Evolutionary conservation across 108 stramenopile genomes (phyloP).

Genomic region (Schizochytrium sp.): DNA sequence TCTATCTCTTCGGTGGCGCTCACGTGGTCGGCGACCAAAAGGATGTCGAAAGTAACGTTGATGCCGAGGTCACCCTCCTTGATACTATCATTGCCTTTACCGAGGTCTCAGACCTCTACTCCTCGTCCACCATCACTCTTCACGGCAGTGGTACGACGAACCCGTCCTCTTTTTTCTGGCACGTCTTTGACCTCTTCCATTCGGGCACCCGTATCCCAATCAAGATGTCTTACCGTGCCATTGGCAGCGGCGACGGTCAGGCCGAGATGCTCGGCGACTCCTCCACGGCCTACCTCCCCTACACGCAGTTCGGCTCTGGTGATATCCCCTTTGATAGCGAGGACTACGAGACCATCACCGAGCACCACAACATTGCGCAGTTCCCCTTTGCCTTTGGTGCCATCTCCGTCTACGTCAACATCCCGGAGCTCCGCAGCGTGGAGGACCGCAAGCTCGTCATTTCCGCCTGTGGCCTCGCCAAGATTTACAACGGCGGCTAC

Average conservation of each 20-base stretch:
- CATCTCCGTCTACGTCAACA: constrained; percentile 64
- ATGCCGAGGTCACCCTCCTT: not conserved
- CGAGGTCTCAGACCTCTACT: not conserved
- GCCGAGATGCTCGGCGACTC: constrained; percentile 61
- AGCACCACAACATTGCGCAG: constrained; percentile 51
- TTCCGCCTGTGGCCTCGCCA: constrained; percentile 59
- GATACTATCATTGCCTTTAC: not conserved
- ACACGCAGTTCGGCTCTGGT: constrained; percentile 65
- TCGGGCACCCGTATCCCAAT: constrained; percentile 54
- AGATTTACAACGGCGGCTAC: constrained; percentile 62
- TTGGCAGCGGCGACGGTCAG: constrained; percentile 67
- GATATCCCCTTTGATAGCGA: constrained; percentile 59
- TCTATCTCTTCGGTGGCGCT: not conserved
- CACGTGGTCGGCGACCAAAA: not conserved
- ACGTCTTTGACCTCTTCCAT: constrained; percentile 54
- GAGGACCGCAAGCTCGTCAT: constrained; percentile 47
- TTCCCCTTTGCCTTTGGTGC: constrained; percentile 65
- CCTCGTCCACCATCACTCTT: constrained; percentile 25
- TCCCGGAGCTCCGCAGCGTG: constrained; percentile 24
- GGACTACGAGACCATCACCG: constrained; percentile 19
- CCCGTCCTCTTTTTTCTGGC: constrained; percentile 71
- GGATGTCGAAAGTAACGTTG: too few relatives aligned
- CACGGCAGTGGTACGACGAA: constrained; percentile 78
- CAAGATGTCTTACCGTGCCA: constrained; percentile 70
- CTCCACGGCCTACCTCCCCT: constrained; percentile 20